phyloP scores from a whole-genome alignment of 73 alveolate species.

The Paraurostyla sp. region DNA sequence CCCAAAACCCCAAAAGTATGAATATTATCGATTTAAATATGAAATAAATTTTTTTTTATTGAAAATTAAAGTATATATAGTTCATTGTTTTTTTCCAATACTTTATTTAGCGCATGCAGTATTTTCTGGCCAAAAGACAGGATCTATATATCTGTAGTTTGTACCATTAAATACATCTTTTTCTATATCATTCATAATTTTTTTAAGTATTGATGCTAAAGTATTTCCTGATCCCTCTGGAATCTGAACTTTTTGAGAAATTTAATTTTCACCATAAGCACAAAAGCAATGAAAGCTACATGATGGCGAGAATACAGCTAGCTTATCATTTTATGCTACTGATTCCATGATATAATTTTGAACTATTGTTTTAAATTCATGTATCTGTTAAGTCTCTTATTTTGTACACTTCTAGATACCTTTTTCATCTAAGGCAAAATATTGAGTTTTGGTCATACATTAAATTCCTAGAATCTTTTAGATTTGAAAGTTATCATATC shows the following conservation, averaged over 20 bases:
- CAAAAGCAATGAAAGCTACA: background rate
- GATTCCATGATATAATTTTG: background rate
- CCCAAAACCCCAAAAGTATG: too few relatives aligned
- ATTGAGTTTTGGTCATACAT: background rate
- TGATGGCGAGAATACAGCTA: background rate
- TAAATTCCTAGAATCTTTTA: background rate
- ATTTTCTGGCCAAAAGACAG: too few relatives aligned
- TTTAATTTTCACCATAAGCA: background rate
- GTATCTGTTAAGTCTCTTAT: background rate
- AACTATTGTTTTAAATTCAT: background rate
- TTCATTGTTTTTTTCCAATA: too few relatives aligned
- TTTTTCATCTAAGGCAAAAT: background rate
- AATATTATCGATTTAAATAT: too few relatives aligned
- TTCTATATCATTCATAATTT: too few relatives aligned
- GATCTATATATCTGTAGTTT: too few relatives aligned
- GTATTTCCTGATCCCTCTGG: too few relatives aligned
- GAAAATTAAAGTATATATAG: too few relatives aligned
- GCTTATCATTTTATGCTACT: background rate
- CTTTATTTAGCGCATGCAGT: too few relatives aligned
- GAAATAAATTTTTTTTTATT: too few relatives aligned
- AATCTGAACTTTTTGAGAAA: background rate
- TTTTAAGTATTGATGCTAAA: too few relatives aligned
- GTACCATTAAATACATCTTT: too few relatives aligned
- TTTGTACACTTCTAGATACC: background rate
- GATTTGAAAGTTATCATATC: conserved; percentile 27